A percentile compares a stretch with the other conserved stretches of the same genome.
phyloP scores from a whole-genome alignment of 768 basidiomycete genomes.

The Pisolithus orientalis region DNA sequence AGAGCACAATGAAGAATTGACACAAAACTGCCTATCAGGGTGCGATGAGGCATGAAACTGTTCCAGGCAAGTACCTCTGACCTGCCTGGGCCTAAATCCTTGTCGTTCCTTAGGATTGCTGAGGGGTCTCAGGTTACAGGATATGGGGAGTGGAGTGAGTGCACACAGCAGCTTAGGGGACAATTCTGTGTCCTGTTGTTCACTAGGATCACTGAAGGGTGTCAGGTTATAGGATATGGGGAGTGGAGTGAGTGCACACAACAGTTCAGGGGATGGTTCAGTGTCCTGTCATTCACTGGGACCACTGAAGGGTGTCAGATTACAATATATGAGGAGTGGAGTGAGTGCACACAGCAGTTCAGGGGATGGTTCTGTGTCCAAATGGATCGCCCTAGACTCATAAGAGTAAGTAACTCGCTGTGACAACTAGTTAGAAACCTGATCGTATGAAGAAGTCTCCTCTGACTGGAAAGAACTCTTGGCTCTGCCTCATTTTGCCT shows the following conservation, averaged over 20 bases:
- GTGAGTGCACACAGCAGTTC: too few species aligned
- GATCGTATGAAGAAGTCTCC: background rate
- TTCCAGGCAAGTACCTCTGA: too few species aligned
- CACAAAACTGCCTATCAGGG: too few species aligned
- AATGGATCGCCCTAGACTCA: too few species aligned
- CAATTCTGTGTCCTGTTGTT: background rate
- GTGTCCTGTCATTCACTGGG: background rate
- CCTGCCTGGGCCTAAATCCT: too few species aligned
- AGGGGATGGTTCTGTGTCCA: too few species aligned
- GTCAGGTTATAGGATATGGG: background rate
- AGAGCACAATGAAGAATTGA: too few species aligned
- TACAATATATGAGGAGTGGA: too few species aligned
- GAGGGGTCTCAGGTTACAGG: background rate
- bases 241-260: too few species aligned
- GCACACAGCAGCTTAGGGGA: background rate
- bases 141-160: background rate
- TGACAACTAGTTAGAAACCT: background rate
- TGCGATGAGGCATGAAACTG: too few species aligned
- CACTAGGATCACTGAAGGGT: background rate
- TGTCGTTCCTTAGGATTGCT: too few species aligned
- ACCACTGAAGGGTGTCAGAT: background rate
- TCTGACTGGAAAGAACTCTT: background rate
- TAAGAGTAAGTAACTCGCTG: background rate
- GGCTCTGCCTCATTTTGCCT: background rate
- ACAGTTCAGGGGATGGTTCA: too few species aligned